Base-by-base conservation (phyloP, 1,284 basidiomycete genomes). In the Xerocomus nothofagi region DNA sequence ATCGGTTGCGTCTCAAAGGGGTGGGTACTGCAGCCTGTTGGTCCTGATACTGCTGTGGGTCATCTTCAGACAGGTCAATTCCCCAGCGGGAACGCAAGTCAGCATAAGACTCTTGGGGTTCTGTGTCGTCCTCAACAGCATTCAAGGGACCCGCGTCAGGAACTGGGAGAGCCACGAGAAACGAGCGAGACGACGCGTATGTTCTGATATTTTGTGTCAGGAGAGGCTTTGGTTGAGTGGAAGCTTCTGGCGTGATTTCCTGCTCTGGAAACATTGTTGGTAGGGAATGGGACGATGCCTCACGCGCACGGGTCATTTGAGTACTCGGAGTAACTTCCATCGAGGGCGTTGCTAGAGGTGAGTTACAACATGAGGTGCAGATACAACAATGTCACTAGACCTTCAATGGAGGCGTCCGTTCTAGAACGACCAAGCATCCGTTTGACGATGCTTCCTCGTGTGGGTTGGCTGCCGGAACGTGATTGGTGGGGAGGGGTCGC, bases 161-260 rank as follows among this genome's bases (percentile, higher is more conserved):
- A 10, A 65, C 57, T 3, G 83, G 80, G 12, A 87, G 65, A 8
- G 79, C 70, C 8, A 87, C 75, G 11, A 90, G 76, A 67, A 88
- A 91, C 1, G 88, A 89, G 17, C 88, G 84, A 27, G 84, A 87
- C 51, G 75, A 76, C 14, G 84, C 83, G 59, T 91, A 91, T 2
- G 88, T 91, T 32, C 79, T 76, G 4, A 79, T 72, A 39, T 71
- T 71, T 17, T 68, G 67, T n/a, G 60, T 55, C 29, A 66, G 62
- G 34, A 61, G 57, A 17, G 63, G 50, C 40, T 68, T 63, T 12
- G 66, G 60, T 23, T 62, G 57, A 7, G 53, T 39, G 4, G 54
- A 46, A 12, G 47, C 51, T 32, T 60, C 47, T 30, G 57, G 49
- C 31, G 51, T 45, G 27, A 41, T 15, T 29, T 57, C 54, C 30